phyloP scores from a whole-genome alignment of 768 basidiomycete genomes.

The Lenzites betulinus region DNA sequence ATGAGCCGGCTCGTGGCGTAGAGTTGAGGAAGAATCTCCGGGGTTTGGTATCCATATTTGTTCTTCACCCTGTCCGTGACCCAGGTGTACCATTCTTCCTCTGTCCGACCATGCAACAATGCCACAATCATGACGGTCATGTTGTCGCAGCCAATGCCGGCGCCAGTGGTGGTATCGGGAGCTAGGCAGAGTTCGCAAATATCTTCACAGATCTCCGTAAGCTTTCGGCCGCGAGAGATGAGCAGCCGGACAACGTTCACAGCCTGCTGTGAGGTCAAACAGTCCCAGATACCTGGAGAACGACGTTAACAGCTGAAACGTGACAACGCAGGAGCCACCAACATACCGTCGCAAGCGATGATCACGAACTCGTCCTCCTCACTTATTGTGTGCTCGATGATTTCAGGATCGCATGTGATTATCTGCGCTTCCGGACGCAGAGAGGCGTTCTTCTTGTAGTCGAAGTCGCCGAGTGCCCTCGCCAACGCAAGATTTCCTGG shows the following conservation, averaged over 20 bases:
- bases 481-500: constrained; percentile 94
- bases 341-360: constrained; percentile 93
- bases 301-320: constrained; percentile 11
- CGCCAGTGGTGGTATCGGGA: constrained; percentile 86
- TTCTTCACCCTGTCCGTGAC: constrained; percentile 78
- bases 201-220: constrained; percentile 83
- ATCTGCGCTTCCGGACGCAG: constrained; percentile 87
- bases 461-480: constrained; percentile 95
- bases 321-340: neutral
- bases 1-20: constrained; percentile 66
- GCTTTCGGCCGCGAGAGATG: constrained; percentile 74
- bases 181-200: constrained; percentile 94
- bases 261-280: constrained; percentile 89
- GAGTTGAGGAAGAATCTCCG: constrained; percentile 71
- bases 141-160: constrained; percentile 97
- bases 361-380: constrained; percentile 95
- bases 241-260: constrained; percentile 85
- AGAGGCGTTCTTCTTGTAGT: constrained; percentile 93
- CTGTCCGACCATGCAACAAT: constrained; percentile 81
- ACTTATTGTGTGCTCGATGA: constrained; percentile 77
- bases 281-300: constrained; percentile 95
- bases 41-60: constrained; percentile 77
- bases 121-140: constrained; percentile 96
- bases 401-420: constrained; percentile 93
- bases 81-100: constrained; percentile 93